Base-by-base conservation (phyloP, 1,284 basidiomycete species). In the Caloboletus firmus region DNA sequence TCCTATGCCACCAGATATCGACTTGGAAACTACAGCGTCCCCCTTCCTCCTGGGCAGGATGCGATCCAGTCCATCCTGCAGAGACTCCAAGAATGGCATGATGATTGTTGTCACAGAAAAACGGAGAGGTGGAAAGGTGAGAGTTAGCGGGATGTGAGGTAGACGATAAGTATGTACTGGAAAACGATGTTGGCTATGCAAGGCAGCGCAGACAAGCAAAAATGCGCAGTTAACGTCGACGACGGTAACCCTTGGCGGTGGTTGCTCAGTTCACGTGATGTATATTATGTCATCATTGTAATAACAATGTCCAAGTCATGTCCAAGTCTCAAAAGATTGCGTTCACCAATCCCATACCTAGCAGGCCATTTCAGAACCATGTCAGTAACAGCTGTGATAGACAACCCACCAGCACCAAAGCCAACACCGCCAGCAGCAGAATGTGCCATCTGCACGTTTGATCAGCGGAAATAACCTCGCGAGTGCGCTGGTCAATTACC, bases 391-490 rank as follows among this genome's bases (percentile, higher is more conserved):
- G 1, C 28, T 30, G 10, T 6, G 13, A 37, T 4, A 30, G 40
- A 54, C 13, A 15, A 65, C 66, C 44, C 40, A 79, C 80, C 80
- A 49, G 81, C 85, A 60, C 87, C 86, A 58, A 89, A 88, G 10
- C 87, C 87, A 49, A 83, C 79, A 66, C 87, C 87, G 42, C 86
- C 85, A 4, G 79, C 87, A 39, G 87, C 86, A 44, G 83, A 80
- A 45, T 80, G 76, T 5, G 84, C 85, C 74, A 88, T 78, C 84
- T 84, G 54, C 54, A 59, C 30, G 52, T 41, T 31, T n/a, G 46
- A 45, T 68, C 50, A 68, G 68, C 54, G 53, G 50, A 55, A 45
- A 58, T 54, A 26, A 55, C 51, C 17, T n/a, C 22, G 28, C 51
- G 32, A 49, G 41, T 15, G 24, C 31, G 20, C 43, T 46, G 5